Conservation (phyloP, 1,139 yeast species). For the Lodderomyces margitis region DNA sequence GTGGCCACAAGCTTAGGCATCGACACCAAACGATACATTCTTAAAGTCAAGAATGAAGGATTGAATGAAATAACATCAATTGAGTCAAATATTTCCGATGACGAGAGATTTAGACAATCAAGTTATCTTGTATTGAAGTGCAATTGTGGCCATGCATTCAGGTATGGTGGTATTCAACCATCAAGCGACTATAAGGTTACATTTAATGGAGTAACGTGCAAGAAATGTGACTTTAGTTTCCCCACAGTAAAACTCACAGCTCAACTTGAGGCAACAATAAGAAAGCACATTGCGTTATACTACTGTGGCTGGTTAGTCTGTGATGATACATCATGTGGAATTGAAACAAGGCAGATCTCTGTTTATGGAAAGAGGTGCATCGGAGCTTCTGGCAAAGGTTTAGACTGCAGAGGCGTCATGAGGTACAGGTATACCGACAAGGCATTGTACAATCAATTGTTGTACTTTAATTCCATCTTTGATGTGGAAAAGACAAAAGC, state of each 20-base stretch:
- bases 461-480: slow-evolving; percentile 75
- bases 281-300: slow-evolving; percentile 70
- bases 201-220: slow-evolving; percentile 71
- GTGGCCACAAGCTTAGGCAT: slow-evolving; percentile 77
- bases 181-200: slow-evolving; percentile 60
- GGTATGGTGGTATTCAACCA: slow-evolving; percentile 71
- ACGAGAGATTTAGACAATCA: slow-evolving; percentile 74
- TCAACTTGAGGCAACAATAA: slow-evolving; percentile 70
- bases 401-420: slow-evolving; percentile 84
- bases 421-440: slow-evolving; percentile 74
- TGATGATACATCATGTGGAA: slow-evolving; percentile 82
- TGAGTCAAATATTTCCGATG: slow-evolving; percentile 78
- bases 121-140: slow-evolving; percentile 59
- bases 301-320: slow-evolving; percentile 86
- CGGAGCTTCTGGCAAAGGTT: slow-evolving; percentile 57
- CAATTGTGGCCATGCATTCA: slow-evolving; percentile 58
- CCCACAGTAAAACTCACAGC: slow-evolving; percentile 56
- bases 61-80: slow-evolving; percentile 59
- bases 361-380: slow-evolving; percentile 90
- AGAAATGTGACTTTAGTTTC: slow-evolving; percentile 53
- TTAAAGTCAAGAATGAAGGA: slow-evolving; percentile 42
- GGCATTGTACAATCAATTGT: slow-evolving; percentile 80
- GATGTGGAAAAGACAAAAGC: slow-evolving; percentile 78
- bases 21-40: slow-evolving; percentile 63
- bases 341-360: slow-evolving; percentile 77